Percentiles rank a stretch among this genome's conserved stretches.
phyloP scores from a whole-genome alignment of 257 asterid genomes.

The Eucommia ulmoides region DNA sequence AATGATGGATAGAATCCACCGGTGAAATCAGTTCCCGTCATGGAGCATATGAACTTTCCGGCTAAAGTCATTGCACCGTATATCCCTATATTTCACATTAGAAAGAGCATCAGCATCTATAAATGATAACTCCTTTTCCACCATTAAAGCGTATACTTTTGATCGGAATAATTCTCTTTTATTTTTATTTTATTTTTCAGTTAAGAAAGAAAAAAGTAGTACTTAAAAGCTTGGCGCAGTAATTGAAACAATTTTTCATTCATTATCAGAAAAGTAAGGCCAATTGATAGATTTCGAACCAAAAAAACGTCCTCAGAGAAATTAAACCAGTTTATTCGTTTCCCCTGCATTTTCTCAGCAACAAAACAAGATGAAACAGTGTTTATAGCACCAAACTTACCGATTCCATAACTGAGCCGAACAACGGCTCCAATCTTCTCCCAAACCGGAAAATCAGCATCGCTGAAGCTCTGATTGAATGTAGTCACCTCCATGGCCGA shows the following conservation, averaged over 20 bases:
- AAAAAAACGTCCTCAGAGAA: not conserved
- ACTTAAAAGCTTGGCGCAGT: not conserved
- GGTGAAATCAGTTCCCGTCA: conserved; percentile 65
- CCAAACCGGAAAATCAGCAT: conserved; percentile 80
- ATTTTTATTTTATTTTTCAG: not conserved
- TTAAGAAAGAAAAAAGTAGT: not conserved
- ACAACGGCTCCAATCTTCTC: conserved; percentile 90
- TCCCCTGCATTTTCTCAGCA: not conserved
- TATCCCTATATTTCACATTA: conserved; percentile 46
- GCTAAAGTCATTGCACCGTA: conserved; percentile 91
- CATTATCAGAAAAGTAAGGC: not conserved
- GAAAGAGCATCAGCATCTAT: not conserved
- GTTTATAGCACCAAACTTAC: conserved; percentile 11
- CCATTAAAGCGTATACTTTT: not conserved
- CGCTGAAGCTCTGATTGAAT: conserved; percentile 57
- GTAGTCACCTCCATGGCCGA: conserved; percentile 81
- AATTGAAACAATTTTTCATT: not conserved
- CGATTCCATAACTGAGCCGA: conserved; percentile 91
- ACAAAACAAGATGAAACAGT: not conserved
- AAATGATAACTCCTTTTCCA: not conserved
- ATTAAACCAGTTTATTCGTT: too few species aligned
- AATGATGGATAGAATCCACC: conserved; percentile 79
- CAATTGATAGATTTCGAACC: not conserved
- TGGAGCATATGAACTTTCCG: conserved; percentile 85
- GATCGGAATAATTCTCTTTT: not conserved